phyloP scores from a whole-genome alignment of 371 early-diverging fungal genomes.

The Scutellospora calospora region DNA sequence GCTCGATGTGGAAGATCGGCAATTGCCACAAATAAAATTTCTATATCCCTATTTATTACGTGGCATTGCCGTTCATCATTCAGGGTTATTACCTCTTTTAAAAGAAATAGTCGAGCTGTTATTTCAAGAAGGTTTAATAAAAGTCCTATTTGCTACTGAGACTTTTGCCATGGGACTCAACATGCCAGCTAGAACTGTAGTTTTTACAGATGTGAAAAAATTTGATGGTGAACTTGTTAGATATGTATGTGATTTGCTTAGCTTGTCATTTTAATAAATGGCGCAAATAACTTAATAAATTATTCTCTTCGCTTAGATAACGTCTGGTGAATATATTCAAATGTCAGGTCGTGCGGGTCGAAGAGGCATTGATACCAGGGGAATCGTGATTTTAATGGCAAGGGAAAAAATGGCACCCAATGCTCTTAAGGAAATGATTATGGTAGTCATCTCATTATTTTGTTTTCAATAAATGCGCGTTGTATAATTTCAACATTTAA shows the following conservation, averaged over 20 bases:
- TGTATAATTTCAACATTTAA: not conserved
- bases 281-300: not conserved
- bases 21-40: slow-evolving; percentile 95
- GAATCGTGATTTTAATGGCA: slow-evolving; percentile 98
- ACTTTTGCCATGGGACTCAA: slow-evolving; percentile 99
- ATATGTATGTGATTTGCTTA: slow-evolving; percentile 67
- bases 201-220: slow-evolving; percentile 98
- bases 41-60: slow-evolving; percentile 94
- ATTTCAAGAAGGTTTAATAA: slow-evolving; percentile 98
- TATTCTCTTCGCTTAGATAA: slow-evolving; percentile 40
- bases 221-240: slow-evolving; percentile 95
- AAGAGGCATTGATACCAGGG: slow-evolving; percentile 98
- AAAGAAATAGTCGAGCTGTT: slow-evolving; percentile 99
- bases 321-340: slow-evolving; percentile 99
- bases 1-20: slow-evolving; percentile 94
- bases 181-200: slow-evolving; percentile 99
- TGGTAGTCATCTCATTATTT: slow-evolving; percentile 52
- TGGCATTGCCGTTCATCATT: slow-evolving; percentile 99
- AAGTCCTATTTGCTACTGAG: slow-evolving; percentile 99
- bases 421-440: slow-evolving; percentile 94
- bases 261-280: not conserved
- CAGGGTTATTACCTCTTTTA: slow-evolving; percentile 98
- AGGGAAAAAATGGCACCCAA: slow-evolving; percentile 97
- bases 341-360: slow-evolving; percentile 99
- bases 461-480: not conserved